Percentiles rank a stretch among this genome's conserved stretches.
These are phyloP conservation scores for Albophoma yamanashiensis DNA, from an alignment of 2,329 filamentous ascomycete species.

Conservation along the genomic window DNA sequence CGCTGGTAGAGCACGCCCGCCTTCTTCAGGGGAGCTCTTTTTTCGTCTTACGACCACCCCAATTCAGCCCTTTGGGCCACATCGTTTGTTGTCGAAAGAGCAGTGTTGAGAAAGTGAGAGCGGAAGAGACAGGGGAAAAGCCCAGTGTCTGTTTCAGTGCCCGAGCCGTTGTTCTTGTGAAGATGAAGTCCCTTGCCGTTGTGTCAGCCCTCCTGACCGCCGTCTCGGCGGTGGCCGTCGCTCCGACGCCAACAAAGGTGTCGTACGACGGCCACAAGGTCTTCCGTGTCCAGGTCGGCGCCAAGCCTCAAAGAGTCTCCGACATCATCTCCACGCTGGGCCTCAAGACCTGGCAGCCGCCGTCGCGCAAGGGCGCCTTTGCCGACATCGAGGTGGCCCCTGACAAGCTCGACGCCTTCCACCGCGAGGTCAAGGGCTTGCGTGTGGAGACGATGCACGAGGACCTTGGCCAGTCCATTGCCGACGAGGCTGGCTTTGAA, in stretches of 20 bases:
- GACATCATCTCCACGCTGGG: constrained; percentile 21
- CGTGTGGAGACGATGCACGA: constrained; percentile 24
- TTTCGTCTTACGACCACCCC: not conserved
- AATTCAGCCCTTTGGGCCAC: not conserved
- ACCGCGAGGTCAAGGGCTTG: constrained; percentile 17
- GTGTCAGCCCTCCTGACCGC: constrained; percentile 8
- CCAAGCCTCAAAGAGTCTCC: constrained; percentile 20
- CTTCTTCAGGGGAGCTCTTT: not conserved
- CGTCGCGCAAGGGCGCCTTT: constrained; percentile 16
- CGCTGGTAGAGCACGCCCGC: not conserved
- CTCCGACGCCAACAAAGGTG: constrained; percentile 8
- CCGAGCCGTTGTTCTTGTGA: not conserved
- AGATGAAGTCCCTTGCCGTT: constrained; percentile 9
- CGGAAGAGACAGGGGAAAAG: not conserved
- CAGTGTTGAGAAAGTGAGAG: not conserved
- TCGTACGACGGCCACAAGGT: constrained; percentile 34
- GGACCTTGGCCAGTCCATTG: constrained; percentile 27
- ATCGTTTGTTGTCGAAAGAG: not conserved
- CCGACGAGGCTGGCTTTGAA: constrained; percentile 19
- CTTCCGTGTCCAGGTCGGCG: constrained; percentile 27
- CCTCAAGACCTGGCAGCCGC: constrained; percentile 26
- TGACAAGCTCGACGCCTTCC: constrained; percentile 20
- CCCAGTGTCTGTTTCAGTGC: not conserved
- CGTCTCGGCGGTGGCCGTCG: constrained; percentile 5
- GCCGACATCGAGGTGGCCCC: constrained; percentile 31